Conservation (phyloP, 2,329 filamentous ascomycete species). For the Teratosphaeria pseudoeucalypti region DNA sequence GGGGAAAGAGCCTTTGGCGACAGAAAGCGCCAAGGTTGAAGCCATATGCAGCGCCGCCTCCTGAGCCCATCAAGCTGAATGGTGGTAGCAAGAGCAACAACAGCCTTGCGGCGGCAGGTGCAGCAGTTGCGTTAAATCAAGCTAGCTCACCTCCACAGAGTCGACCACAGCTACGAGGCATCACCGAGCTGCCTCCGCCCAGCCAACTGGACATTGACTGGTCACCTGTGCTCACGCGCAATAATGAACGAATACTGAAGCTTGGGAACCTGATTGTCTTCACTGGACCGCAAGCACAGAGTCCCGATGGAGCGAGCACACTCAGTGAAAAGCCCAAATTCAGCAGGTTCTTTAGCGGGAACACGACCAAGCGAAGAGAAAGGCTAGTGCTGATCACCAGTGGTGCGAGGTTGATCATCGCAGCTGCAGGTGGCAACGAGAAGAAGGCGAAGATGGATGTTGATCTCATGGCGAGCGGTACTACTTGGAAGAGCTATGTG, state of each 20-base stretch:
- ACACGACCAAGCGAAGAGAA: constrained; percentile 87
- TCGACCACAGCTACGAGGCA: constrained; percentile 64
- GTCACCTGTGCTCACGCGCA: constrained; percentile 85
- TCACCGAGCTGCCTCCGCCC: constrained; percentile 92
- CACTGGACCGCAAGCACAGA: constrained; percentile 66
- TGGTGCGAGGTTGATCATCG: constrained; percentile 78
- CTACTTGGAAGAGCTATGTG: constrained; percentile 65
- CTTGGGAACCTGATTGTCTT: constrained; percentile 82
- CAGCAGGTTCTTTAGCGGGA: constrained; percentile 84
- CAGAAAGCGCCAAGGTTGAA: constrained; percentile 80
- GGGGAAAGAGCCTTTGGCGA: constrained; percentile 80
- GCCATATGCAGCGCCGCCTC: constrained; percentile 61
- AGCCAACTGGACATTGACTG: constrained; percentile 96
- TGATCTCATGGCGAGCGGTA: constrained; percentile 65
- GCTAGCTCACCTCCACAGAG: constrained; percentile 6
- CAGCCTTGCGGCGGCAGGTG: constrained; percentile 12
- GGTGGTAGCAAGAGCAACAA: constrained; percentile 4
- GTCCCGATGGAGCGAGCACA: constrained; percentile 51
- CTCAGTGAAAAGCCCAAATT: constrained; percentile 59
- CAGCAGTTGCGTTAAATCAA: constrained; percentile 12
- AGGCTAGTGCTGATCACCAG: constrained; percentile 92
- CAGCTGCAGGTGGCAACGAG: constrained; percentile 84
- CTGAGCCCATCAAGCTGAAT: constrained; percentile 22
- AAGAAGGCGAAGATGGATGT: constrained; percentile 92
- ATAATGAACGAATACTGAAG: constrained; percentile 89